These are phyloP conservation scores for Panicum virgatum DNA, from an alignment of 202 grass and related monocot species.

Conservation along the genomic window DNA sequence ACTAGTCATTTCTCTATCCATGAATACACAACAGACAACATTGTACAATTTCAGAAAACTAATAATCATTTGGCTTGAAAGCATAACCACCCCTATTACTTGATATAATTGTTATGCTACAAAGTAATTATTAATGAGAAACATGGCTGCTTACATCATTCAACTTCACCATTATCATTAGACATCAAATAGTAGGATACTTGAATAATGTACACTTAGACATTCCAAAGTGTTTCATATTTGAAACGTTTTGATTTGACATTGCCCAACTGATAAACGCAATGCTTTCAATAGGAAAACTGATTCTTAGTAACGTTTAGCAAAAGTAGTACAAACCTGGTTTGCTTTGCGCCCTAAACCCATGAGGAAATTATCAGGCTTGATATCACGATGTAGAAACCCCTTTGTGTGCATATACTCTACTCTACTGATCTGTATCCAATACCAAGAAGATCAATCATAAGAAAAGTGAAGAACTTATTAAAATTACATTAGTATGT, in stretches of 20 bases:
- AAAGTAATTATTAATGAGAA: background rate
- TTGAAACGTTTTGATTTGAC: background rate
- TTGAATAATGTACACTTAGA: background rate
- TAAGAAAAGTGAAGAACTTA: background rate
- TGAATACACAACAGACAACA: background rate
- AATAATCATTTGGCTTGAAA: background rate
- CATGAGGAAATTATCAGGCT: slow-evolving; percentile 64
- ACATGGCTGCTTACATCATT: background rate
- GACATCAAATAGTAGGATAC: background rate
- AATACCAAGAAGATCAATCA: slow-evolving; percentile 9
- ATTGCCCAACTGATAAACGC: background rate
- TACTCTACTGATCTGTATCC: slow-evolving; percentile 47
- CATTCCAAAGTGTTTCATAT: background rate
- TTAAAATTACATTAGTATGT: background rate
- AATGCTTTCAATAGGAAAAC: background rate
- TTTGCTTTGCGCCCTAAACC: slow-evolving; percentile 62
- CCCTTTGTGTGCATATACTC: slow-evolving; percentile 56
- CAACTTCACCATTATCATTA: slow-evolving; percentile 1
- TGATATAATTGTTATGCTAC: background rate
- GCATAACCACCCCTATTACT: background rate
- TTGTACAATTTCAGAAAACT: slow-evolving; percentile 7
- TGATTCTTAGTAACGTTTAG: background rate
- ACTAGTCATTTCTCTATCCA: background rate
- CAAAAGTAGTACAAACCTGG: slow-evolving; percentile 33
- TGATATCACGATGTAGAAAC: slow-evolving; percentile 64